Conservation (phyloP, 768 basidiomycete species). For the Podaxis pistillaris region DNA sequence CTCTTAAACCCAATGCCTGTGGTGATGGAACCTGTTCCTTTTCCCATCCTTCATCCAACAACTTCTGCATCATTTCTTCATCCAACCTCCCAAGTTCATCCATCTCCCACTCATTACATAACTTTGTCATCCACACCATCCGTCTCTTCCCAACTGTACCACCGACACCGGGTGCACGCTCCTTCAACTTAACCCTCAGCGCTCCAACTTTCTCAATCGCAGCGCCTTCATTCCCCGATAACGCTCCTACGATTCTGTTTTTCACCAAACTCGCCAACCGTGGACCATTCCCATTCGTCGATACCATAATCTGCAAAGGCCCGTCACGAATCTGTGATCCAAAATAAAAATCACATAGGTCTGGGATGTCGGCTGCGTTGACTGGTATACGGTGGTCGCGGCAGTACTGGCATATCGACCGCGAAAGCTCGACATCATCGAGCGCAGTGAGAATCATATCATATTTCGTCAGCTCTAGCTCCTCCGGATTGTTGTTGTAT, state of each 20-base stretch:
- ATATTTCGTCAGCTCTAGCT: constrained; percentile 51
- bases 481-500: constrained; percentile 48
- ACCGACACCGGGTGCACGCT: constrained; percentile 80
- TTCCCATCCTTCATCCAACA: constrained; percentile 90
- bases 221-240: constrained; percentile 71
- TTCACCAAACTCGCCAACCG: constrained; percentile 86
- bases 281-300: constrained; percentile 92
- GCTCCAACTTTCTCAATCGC: constrained; percentile 80
- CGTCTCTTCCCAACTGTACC: constrained; percentile 72
- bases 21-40: constrained; percentile 42
- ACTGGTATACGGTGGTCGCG: constrained; percentile 74
- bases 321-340: constrained; percentile 90
- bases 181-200: constrained; percentile 69
- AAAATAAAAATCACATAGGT: constrained; percentile 97
- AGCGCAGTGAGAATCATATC: constrained; percentile 95
- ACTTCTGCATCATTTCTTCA: constrained; percentile 55
- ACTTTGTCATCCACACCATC: constrained; percentile 90
- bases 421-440: constrained; percentile 73
- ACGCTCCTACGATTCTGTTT: constrained; percentile 57
- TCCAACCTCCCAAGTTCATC: constrained; percentile 75
- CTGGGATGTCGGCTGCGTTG: constrained; percentile 96
- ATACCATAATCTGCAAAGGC: constrained; percentile 93
- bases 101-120: constrained; percentile 86
- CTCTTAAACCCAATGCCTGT: constrained; percentile 1
- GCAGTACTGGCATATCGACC: constrained; percentile 69